These are phyloP conservation scores for Crotalaria pallida DNA, from an alignment of 306 rosid species.

Conservation along the genomic window DNA sequence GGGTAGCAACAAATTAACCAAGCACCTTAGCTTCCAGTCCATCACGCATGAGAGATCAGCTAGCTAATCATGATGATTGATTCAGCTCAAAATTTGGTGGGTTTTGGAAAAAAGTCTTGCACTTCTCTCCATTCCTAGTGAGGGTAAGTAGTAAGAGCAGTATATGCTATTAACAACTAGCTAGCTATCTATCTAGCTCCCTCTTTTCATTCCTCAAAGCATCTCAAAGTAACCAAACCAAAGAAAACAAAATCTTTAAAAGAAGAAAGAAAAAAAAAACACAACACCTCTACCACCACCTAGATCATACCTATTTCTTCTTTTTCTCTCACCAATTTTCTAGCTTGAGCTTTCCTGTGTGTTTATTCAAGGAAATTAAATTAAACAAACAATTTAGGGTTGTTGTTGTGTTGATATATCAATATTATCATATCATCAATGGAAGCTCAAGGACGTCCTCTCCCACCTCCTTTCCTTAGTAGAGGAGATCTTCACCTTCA, in stretches of 20 bases:
- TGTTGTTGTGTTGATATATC: not conserved
- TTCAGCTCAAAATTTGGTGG: constrained; percentile 40
- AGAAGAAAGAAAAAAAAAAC: not conserved
- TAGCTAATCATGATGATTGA: constrained; percentile 13
- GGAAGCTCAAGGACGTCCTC: constrained; percentile 90
- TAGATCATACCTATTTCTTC: constrained; percentile 7
- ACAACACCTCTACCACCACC: no score
- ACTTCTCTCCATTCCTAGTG: not conserved
- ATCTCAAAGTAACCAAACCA: not conserved
- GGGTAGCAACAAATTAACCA: constrained; percentile 3
- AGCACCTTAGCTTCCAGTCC: constrained; percentile 10
- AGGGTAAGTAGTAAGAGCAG: constrained; percentile 31
- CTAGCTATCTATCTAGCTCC: constrained; percentile 3
- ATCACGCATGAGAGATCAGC: constrained; percentile 12
- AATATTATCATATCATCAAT: constrained; percentile 12
- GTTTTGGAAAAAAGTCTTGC: not conserved
- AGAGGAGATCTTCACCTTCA: constrained; percentile 87
- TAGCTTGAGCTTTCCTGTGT: not conserved
- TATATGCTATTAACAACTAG: constrained; percentile 1
- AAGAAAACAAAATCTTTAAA: not conserved
- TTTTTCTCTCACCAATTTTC: constrained; percentile 6
- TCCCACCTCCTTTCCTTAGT: constrained; percentile 75
- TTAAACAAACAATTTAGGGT: constrained; percentile 21
- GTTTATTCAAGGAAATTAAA: not conserved
- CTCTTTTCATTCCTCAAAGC: constrained; percentile 14